Evolutionary conservation across 345 rosid species (phyloP).

Genomic region (Eucalyptus pauciflora): DNA sequence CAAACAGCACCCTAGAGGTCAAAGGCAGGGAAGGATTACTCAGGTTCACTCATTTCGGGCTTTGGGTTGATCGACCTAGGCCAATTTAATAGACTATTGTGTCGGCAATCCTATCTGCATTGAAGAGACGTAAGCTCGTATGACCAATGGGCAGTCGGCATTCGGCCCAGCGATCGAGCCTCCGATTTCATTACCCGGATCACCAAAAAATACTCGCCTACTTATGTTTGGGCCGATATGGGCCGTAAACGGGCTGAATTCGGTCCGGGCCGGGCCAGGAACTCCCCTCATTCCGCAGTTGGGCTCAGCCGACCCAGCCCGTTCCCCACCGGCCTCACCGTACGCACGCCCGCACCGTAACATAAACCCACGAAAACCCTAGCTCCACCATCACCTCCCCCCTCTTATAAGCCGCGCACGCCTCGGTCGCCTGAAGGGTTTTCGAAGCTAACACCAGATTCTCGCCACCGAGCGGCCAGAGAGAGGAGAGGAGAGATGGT

Average conservation of each 20-base stretch:
- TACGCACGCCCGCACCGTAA: not conserved
- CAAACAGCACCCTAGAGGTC: too few relatives aligned
- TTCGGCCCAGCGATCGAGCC: not conserved
- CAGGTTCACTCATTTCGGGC: not conserved
- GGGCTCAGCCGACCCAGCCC: not conserved
- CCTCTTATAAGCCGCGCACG: not conserved
- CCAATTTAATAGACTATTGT: not conserved
- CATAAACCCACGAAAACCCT: not conserved
- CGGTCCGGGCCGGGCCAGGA: not conserved
- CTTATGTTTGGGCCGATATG: not conserved
- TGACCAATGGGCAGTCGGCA: not conserved
- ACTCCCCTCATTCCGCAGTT: not conserved
- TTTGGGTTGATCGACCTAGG: not conserved
- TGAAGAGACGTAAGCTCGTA: not conserved
- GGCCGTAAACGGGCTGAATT: not conserved
- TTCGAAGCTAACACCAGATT: not conserved
- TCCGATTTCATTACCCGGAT: not conserved
- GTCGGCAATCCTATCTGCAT: not conserved
- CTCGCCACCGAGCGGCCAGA: not conserved
- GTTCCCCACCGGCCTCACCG: not conserved
- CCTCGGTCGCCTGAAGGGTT: not conserved
- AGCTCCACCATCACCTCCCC: not conserved
- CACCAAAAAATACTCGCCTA: not conserved
- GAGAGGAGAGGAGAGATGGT: slow-evolving; percentile 28
- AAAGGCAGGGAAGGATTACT: not conserved